Conservation (phyloP, 225 moss, liverwort and hornwort species). For the Polytrichum formosum region DNA sequence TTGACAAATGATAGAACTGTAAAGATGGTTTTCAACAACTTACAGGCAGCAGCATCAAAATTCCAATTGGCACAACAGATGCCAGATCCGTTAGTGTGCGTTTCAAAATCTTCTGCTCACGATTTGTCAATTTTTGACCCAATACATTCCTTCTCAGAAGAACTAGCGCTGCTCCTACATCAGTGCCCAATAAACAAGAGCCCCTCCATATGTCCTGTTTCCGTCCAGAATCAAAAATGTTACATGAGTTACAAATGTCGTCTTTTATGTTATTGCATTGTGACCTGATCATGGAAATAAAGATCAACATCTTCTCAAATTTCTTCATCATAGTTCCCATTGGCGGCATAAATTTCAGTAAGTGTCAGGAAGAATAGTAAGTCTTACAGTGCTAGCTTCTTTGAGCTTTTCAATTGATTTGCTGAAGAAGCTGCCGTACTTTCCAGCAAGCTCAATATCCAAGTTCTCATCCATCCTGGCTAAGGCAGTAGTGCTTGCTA, state of each 20-base stretch:
- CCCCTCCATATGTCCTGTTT: conserved; percentile 65
- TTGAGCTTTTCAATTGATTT: conserved; percentile 63
- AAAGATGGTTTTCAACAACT: conserved; percentile 9
- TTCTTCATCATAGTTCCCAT: too few relatives aligned
- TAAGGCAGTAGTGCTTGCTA: conserved; percentile 42
- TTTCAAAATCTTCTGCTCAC: conserved; percentile 58
- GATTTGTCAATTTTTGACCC: conserved; percentile 52
- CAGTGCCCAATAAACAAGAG: conserved; percentile 61
- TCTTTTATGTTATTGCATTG: too few relatives aligned
- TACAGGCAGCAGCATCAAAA: conserved; percentile 69
- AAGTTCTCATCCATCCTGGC: conserved; percentile 47
- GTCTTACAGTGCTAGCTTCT: conserved; percentile 53
- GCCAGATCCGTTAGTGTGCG: conserved; percentile 58
- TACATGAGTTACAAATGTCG: too few relatives aligned
- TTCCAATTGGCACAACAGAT: conserved; percentile 64
- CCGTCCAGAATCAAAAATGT: neutral
- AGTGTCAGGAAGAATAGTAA: conserved; percentile 8
- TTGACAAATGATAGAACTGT: neutral
- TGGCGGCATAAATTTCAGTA: conserved; percentile 2
- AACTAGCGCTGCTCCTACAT: conserved; percentile 56
- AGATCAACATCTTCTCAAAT: too few relatives aligned
- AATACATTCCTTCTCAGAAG: conserved; percentile 50
- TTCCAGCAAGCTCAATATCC: conserved; percentile 24
- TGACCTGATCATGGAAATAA: too few relatives aligned
- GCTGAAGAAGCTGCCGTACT: conserved; percentile 28